phyloP scores from a whole-genome alignment of 176 grass and related monocot species.

The Bothriochloa decipiens region DNA sequence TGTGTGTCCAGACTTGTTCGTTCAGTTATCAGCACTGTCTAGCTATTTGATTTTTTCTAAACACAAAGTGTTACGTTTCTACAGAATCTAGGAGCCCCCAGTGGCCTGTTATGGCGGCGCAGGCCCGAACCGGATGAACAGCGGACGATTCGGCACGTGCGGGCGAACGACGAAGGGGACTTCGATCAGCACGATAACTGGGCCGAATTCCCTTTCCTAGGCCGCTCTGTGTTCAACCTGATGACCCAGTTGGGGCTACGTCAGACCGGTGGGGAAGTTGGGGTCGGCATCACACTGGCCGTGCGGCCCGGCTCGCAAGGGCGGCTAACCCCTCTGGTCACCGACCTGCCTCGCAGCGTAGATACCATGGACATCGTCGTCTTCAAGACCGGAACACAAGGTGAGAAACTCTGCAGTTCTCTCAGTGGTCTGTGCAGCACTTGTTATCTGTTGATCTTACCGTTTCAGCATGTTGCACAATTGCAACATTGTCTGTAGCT shows the following conservation, averaged over 20 bases:
- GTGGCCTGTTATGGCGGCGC: background rate
- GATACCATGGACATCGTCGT: background rate
- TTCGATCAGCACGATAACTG: background rate
- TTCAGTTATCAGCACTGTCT: background rate
- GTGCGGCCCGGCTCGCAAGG: conserved; percentile 1
- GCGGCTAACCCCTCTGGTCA: conserved; percentile 27
- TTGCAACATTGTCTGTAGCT: too few species aligned
- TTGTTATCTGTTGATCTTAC: background rate
- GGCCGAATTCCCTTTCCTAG: background rate
- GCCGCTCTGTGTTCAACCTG: background rate
- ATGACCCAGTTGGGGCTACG: background rate
- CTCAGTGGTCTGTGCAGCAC: background rate
- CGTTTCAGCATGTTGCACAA: too few species aligned
- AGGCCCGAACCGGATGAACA: background rate
- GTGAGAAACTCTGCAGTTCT: background rate
- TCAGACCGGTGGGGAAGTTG: too few species aligned
- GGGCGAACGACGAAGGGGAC: background rate
- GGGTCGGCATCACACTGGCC: background rate
- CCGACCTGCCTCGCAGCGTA: conserved; percentile 13
- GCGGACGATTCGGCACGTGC: background rate
- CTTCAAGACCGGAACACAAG: background rate
- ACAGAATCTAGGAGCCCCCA: background rate
- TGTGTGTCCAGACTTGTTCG: background rate
- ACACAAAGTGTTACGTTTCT: background rate
- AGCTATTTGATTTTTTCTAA: background rate